Percentiles rank a stretch among this genome's conserved stretches.
phyloP scores from a whole-genome alignment of 2,329 filamentous ascomycete species.

The Aspergillus aculeatus region DNA sequence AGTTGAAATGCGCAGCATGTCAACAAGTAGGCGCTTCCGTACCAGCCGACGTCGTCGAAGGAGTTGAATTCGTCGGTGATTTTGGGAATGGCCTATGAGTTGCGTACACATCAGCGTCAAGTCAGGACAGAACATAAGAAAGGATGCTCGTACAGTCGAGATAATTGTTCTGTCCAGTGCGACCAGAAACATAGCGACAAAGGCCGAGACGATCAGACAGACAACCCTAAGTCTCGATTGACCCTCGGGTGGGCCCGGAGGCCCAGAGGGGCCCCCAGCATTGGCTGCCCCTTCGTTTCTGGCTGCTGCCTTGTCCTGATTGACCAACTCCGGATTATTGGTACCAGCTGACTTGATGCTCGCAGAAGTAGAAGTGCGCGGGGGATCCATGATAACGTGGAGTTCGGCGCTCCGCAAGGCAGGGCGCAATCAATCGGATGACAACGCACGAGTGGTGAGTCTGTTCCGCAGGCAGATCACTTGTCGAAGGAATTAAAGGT shows the following conservation, averaged over 20 bases:
- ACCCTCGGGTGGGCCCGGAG: not conserved
- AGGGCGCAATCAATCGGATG: not conserved
- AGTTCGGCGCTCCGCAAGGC: not conserved
- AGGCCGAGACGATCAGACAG: not conserved
- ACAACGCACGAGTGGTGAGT: not conserved
- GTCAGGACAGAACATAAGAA: too few relatives aligned
- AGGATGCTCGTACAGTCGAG: not conserved
- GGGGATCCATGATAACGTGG: not conserved
- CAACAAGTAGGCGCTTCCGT: conserved; percentile 10
- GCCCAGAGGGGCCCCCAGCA: not conserved
- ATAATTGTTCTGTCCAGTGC: not conserved
- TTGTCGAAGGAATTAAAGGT: not conserved
- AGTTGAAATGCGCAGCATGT: conserved; percentile 36
- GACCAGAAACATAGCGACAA: not conserved
- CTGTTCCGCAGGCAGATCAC: too few relatives aligned
- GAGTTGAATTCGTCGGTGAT: conserved; percentile 26
- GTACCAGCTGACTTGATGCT: not conserved
- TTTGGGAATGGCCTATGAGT: conserved; percentile 29
- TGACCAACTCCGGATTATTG: not conserved
- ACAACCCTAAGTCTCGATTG: not conserved
- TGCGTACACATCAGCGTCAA: not conserved
- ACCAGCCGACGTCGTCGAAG: conserved; percentile 8
- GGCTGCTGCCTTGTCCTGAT: not conserved
- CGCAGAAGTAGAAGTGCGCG: not conserved
- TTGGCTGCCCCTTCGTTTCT: not conserved